phyloP scores from a whole-genome alignment of 352 stramenopile species.

The Phytopythium oedochilum region DNA sequence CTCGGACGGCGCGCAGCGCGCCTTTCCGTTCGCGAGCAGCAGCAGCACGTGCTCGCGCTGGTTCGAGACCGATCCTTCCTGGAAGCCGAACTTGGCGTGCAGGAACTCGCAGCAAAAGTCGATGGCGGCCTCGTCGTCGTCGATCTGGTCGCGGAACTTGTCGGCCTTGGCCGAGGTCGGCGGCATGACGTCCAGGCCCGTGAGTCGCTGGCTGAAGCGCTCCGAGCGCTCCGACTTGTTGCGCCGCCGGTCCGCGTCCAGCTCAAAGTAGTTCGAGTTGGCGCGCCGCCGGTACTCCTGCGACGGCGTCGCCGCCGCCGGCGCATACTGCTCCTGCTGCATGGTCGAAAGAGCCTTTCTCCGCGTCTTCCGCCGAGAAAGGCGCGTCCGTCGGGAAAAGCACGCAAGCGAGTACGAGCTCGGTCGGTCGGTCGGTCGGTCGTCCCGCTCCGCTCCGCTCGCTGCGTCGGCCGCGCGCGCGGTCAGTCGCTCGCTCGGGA shows the following conservation, averaged over 20 bases:
- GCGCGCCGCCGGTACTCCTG: conserved; percentile 44
- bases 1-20: conserved; percentile 44
- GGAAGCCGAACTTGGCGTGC: conserved; percentile 78
- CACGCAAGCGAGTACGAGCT: too few relatives aligned
- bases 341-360: not conserved
- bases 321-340: conserved; percentile 1
- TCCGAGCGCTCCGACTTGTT: conserved; percentile 69
- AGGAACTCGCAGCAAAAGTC: conserved; percentile 82
- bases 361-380: not conserved
- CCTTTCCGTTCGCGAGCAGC: conserved; percentile 72
- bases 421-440: too few relatives aligned
- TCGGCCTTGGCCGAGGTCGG: conserved; percentile 1
- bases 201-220: conserved; percentile 49
- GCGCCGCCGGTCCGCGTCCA: conserved; percentile 64
- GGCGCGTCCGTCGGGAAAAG: too few relatives aligned
- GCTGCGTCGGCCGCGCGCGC: not conserved
- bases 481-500: not conserved
- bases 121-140: conserved; percentile 78
- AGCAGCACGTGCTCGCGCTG: conserved; percentile 82
- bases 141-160: conserved; percentile 40
- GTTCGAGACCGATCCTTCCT: conserved; percentile 78
- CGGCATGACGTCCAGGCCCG: conserved; percentile 47
- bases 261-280: conserved; percentile 83
- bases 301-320: not conserved
- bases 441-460: too few relatives aligned